Evolutionary conservation across 1,139 yeast genomes (phyloP).

Genomic region (Ogataea hybrid): DNA sequence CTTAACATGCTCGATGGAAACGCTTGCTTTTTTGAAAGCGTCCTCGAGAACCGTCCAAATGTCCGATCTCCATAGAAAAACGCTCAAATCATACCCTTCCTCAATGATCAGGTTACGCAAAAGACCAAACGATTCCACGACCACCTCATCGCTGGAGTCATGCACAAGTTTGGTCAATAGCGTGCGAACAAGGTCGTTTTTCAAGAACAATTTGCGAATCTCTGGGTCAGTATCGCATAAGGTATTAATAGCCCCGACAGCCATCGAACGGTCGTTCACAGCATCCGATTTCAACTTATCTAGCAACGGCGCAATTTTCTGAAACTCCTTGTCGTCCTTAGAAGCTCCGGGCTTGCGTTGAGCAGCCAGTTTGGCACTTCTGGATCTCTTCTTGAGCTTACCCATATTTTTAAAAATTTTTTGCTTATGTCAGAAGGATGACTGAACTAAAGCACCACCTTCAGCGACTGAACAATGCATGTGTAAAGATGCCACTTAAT

Average conservation of each 20-base stretch:
- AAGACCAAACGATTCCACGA: conserved; percentile 77
- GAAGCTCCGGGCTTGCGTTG: conserved; percentile 5
- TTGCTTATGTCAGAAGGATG: conserved; percentile 7
- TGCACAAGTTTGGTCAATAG: conserved; percentile 63
- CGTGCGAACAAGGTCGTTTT: conserved; percentile 65
- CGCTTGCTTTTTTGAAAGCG: conserved; percentile 48
- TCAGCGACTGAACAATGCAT: neutral
- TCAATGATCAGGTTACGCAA: conserved; percentile 77
- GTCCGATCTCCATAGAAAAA: conserved; percentile 72
- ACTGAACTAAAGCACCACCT: neutral
- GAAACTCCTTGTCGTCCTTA: conserved; percentile 43
- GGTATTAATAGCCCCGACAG: conserved; percentile 69
- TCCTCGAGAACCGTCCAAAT: conserved; percentile 61
- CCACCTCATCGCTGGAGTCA: conserved; percentile 70
- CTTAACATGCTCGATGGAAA: conserved; percentile 45
- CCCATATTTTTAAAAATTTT: conserved; percentile 48
- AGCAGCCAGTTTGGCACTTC: conserved; percentile 42
- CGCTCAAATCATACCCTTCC: conserved; percentile 85
- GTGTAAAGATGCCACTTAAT: neutral
- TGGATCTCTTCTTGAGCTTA: conserved; percentile 69
- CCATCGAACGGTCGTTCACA: conserved; percentile 75
- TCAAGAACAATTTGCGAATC: conserved; percentile 60
- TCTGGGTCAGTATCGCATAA: conserved; percentile 62
- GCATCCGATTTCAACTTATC: conserved; percentile 59
- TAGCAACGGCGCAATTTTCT: conserved; percentile 66